A percentile compares a stretch with the other conserved stretches of the same genome.
phyloP scores from a whole-genome alignment of 768 basidiomycete species.

The Daedalea quercina region DNA sequence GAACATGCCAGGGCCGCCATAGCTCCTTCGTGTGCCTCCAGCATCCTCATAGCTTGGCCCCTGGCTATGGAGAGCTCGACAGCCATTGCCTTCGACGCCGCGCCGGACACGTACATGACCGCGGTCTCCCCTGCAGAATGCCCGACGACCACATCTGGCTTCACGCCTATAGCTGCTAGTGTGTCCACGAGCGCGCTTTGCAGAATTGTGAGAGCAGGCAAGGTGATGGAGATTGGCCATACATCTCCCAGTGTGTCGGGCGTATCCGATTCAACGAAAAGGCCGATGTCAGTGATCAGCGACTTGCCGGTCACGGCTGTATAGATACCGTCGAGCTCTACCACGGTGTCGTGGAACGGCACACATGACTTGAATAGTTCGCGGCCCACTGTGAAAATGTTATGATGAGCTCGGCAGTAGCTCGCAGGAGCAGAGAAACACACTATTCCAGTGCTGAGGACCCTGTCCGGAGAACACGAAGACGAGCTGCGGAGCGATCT shows the following conservation, averaged over 20 bases:
- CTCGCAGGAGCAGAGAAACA: conserved; percentile 11
- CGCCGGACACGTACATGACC: conserved; percentile 36
- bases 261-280: conserved; percentile 23
- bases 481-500: conserved; percentile 18
- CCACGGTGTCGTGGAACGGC: conserved; percentile 32
- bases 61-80: conserved; percentile 38
- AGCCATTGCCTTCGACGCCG: conserved; percentile 32
- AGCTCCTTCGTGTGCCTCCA: conserved; percentile 28
- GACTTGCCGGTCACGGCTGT: conserved; percentile 26
- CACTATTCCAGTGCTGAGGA: conserved; percentile 32
- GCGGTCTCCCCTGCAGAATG: conserved; percentile 44
- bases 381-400: conserved; percentile 27
- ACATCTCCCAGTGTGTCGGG: conserved; percentile 8
- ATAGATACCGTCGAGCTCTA: conserved; percentile 31
- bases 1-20: conserved; percentile 40
- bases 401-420: not conserved
- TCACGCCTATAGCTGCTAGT: conserved; percentile 27
- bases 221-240: conserved; percentile 30
- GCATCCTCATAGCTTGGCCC: conserved; percentile 27
- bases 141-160: conserved; percentile 34
- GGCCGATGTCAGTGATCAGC: conserved; percentile 28
- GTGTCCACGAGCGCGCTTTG: conserved; percentile 42
- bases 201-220: conserved; percentile 37
- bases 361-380: conserved; percentile 28
- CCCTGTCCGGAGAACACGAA: conserved; percentile 37